A percentile compares a stretch with the other conserved stretches of the same genome.
phyloP scores from a whole-genome alignment of 176 grass and related monocot genomes.

The Hordeum vulgare region DNA sequence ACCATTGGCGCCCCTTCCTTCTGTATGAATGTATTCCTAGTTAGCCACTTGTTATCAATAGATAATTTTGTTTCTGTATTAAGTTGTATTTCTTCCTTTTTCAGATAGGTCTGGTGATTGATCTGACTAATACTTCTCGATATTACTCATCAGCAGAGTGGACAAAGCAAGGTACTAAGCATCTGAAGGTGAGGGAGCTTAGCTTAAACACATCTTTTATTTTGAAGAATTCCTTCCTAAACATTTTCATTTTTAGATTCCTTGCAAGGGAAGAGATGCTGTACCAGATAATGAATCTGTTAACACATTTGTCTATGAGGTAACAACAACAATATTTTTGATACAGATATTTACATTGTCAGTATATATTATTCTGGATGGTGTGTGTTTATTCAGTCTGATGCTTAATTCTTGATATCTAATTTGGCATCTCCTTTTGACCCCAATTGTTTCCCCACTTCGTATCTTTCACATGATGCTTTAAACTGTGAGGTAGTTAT shows the following conservation, averaged over 20 bases:
- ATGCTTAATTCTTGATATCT: neutral
- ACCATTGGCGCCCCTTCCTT: neutral
- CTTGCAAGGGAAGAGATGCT: constrained; percentile 87
- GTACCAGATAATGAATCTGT: constrained; percentile 95
- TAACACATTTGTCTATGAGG: constrained; percentile 78
- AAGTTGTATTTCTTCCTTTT: neutral
- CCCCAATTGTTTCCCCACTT: neutral
- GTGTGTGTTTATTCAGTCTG: neutral
- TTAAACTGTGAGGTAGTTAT: neutral
- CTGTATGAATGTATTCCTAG: neutral
- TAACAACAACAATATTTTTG: constrained; percentile 42
- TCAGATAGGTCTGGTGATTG: constrained; percentile 96
- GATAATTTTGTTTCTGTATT: neutral
- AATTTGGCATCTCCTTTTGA: neutral
- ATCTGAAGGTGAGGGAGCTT: constrained; percentile 76
- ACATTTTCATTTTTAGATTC: constrained; percentile 54
- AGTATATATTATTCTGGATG: neutral
- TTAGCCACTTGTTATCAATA: neutral
- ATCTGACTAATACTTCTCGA: constrained; percentile 92
- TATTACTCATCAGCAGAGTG: constrained; percentile 81
- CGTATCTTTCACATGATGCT: neutral
- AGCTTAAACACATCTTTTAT: constrained; percentile 9
- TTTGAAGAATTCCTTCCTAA: constrained; percentile 5
- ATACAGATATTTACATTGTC: neutral
- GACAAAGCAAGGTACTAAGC: constrained; percentile 84